Conservation (phyloP, 208 protist genomes). For the Phytomonas serpens region DNA sequence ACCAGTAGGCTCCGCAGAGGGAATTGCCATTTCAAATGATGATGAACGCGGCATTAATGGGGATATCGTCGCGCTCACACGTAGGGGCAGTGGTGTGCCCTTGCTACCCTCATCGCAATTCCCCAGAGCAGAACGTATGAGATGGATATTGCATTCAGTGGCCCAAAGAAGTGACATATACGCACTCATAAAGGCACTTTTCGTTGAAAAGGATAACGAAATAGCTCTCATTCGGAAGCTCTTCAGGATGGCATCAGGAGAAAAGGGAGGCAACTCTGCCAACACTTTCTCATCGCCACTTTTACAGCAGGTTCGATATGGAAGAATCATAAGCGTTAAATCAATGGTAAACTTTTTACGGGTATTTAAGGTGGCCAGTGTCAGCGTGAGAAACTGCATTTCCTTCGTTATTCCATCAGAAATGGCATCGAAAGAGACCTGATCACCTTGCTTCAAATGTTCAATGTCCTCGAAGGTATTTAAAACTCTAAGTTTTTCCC, state of each 20-base stretch:
- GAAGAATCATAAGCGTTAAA: slow-evolving; percentile 62
- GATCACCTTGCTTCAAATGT: slow-evolving; percentile 48
- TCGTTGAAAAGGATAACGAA: slow-evolving; percentile 61
- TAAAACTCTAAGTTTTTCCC: slow-evolving; percentile 38
- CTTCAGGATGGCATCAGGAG: slow-evolving; percentile 26
- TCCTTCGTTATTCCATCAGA: background rate
- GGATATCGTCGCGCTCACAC: slow-evolving; percentile 45
- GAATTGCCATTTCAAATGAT: slow-evolving; percentile 18
- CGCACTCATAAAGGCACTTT: slow-evolving; percentile 64
- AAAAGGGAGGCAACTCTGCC: slow-evolving; percentile 62
- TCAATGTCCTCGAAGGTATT: slow-evolving; percentile 29
- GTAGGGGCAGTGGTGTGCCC: slow-evolving; percentile 30
- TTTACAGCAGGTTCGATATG: slow-evolving; percentile 26
- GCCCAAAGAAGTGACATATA: slow-evolving; percentile 80
- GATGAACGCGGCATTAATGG: slow-evolving; percentile 51
- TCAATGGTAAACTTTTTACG: slow-evolving; percentile 59
- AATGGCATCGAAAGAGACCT: slow-evolving; percentile 26
- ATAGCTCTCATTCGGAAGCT: slow-evolving; percentile 54
- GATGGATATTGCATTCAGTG: slow-evolving; percentile 68
- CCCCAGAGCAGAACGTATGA: slow-evolving; percentile 13
- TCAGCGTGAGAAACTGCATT: slow-evolving; percentile 47
- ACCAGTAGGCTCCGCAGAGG: slow-evolving; percentile 15
- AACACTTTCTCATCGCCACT: slow-evolving; percentile 34
- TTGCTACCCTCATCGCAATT: slow-evolving; percentile 13
- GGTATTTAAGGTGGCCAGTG: slow-evolving; percentile 53